Conservation (phyloP, 257 asterid genomes). For the Petunia axillaris region DNA sequence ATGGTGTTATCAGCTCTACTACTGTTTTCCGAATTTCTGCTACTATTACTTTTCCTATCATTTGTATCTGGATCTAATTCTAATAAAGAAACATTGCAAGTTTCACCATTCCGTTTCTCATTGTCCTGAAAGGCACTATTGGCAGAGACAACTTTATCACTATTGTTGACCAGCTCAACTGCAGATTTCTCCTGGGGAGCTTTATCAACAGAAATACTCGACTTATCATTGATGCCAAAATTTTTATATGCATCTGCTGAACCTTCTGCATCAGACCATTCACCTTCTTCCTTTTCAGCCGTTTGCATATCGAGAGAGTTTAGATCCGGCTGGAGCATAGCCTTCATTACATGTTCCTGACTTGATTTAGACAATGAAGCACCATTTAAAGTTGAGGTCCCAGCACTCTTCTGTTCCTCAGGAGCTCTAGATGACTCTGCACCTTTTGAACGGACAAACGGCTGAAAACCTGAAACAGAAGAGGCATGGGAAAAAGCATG, state of each 20-base stretch:
- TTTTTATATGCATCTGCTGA: slow-evolving; percentile 51
- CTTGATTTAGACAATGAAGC: slow-evolving; percentile 46
- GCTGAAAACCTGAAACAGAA: slow-evolving; percentile 95
- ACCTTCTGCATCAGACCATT: slow-evolving; percentile 97
- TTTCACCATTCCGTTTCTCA: slow-evolving; percentile 55
- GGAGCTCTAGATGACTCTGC: slow-evolving; percentile 47
- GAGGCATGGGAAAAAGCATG: slow-evolving; percentile 94
- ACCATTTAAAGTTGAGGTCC: slow-evolving; percentile 36
- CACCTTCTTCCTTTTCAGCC: slow-evolving; percentile 98
- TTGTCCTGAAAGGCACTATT: slow-evolving; percentile 44
- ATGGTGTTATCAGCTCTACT: slow-evolving; percentile 42
- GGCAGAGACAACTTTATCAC: slow-evolving; percentile 33
- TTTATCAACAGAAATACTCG: slow-evolving; percentile 47
- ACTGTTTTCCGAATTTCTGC: slow-evolving; percentile 38
- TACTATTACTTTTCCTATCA: slow-evolving; percentile 50
- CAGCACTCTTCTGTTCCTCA: slow-evolving; percentile 41
- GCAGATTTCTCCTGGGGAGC: slow-evolving; percentile 48
- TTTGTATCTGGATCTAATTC: slow-evolving; percentile 58
- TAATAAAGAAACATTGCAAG: slow-evolving; percentile 34
- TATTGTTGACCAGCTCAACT: slow-evolving; percentile 42
- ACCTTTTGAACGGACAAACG: slow-evolving; percentile 73
- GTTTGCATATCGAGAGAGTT: slow-evolving; percentile 44
- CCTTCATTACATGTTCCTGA: slow-evolving; percentile 48
- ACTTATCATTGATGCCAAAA: slow-evolving; percentile 42
- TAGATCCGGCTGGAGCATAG: slow-evolving; percentile 44